These are phyloP conservation scores for Globisporangium polare DNA, from an alignment of 352 stramenopile species.

Conservation along the genomic window DNA sequence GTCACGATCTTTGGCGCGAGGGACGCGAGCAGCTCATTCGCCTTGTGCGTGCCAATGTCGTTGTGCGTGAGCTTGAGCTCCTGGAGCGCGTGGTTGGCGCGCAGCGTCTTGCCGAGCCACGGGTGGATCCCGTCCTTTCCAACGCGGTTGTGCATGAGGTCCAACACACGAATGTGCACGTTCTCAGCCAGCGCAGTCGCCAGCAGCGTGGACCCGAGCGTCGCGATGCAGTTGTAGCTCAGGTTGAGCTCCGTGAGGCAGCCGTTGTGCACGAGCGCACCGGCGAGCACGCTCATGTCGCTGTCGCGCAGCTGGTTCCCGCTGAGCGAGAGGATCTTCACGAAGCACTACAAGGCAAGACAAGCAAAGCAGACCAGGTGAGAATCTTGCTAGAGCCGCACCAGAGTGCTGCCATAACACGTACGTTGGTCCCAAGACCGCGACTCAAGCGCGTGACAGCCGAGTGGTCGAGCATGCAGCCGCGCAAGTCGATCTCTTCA, in stretches of 20 bases:
- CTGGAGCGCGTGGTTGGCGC: constrained; percentile 39
- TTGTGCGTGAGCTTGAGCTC: constrained; percentile 71
- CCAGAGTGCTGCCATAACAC: constrained; percentile 8
- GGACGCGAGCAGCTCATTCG: constrained; percentile 43
- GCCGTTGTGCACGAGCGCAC: constrained; percentile 48
- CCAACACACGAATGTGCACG: constrained; percentile 32
- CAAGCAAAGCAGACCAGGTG: background rate
- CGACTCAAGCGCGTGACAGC: constrained; percentile 38
- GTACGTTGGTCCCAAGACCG: constrained; percentile 52
- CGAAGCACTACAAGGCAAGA: constrained; percentile 35
- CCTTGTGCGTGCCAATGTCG: constrained; percentile 50
- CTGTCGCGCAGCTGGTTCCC: constrained; percentile 64
- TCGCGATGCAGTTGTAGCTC: constrained; percentile 66
- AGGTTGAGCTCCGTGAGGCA: constrained; percentile 52
- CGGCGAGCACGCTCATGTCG: constrained; percentile 43
- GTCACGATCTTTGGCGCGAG: constrained; percentile 36
- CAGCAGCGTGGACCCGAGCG: constrained; percentile 46
- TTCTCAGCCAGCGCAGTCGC: constrained; percentile 48
- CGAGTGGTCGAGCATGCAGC: constrained; percentile 40
- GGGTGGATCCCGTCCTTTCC: constrained; percentile 44
- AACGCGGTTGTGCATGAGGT: constrained; percentile 73
- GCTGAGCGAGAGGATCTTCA: constrained; percentile 52
- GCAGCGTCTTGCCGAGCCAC: constrained; percentile 62
- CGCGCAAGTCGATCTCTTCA: constrained; percentile 43
- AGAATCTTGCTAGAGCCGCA: background rate